Evolutionary conservation across 345 rosid species (phyloP).

Genomic region (Linum tenue): DNA sequence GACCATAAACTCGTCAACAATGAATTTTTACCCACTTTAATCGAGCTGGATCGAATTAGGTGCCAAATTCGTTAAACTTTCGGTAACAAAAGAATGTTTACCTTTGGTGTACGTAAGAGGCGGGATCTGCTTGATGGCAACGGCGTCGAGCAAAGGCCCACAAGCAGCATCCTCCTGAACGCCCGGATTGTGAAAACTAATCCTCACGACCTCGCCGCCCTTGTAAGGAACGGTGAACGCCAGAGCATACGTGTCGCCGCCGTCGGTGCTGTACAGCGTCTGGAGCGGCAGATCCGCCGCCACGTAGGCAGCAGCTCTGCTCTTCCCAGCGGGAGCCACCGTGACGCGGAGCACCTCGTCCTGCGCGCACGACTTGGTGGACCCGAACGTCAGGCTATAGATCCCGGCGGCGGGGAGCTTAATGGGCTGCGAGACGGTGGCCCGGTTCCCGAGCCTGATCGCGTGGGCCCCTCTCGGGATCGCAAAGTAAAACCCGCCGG

Average conservation of each 20-base stretch:
- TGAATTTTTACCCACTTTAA: too few species aligned
- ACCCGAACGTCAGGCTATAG: conserved; percentile 70
- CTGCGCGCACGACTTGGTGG: conserved; percentile 73
- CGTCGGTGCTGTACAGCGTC: conserved; percentile 62
- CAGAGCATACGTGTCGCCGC: conserved; percentile 75
- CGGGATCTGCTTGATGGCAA: conserved; percentile 66
- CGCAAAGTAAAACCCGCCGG: conserved; percentile 58
- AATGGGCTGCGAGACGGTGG: conserved; percentile 52
- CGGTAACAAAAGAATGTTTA: background rate
- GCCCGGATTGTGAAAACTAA: conserved; percentile 74
- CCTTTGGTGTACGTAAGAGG: conserved; percentile 39
- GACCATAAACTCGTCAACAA: too few species aligned
- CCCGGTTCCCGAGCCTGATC: conserved; percentile 71
- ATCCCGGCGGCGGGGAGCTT: conserved; percentile 14
- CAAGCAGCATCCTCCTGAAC: conserved; percentile 76
- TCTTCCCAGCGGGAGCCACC: conserved; percentile 31
- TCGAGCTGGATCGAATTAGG: too few species aligned
- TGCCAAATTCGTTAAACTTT: too few species aligned
- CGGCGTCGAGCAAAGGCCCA: conserved; percentile 73
- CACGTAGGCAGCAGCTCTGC: background rate
- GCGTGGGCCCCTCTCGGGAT: conserved; percentile 79
- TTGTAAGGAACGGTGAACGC: conserved; percentile 49
- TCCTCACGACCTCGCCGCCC: conserved; percentile 22
- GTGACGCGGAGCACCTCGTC: conserved; percentile 54
- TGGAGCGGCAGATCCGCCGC: conserved; percentile 49